A percentile compares a stretch with the other conserved stretches of the same genome.
Conservation (phyloP, 768 basidiomycete species). For the Myochromella boudieri region DNA sequence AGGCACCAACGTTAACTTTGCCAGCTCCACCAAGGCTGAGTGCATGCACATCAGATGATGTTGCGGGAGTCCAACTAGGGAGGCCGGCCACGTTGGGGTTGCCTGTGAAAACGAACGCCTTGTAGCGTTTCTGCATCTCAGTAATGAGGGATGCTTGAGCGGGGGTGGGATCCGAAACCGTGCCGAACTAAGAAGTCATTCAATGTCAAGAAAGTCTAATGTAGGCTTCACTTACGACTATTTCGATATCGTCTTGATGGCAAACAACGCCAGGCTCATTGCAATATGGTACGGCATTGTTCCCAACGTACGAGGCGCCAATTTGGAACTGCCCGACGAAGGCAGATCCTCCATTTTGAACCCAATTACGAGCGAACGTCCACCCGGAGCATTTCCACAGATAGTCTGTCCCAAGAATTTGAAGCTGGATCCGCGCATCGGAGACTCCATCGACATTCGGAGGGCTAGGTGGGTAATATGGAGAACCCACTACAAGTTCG, state of each 20-base stretch:
- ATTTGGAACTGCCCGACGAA: conserved; percentile 65
- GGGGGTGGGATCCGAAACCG: conserved; percentile 50
- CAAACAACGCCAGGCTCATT: conserved; percentile 58
- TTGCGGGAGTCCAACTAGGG: conserved; percentile 54
- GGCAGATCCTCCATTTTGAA: conserved; percentile 59
- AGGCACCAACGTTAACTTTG: conserved; percentile 53
- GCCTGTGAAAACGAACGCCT: conserved; percentile 60
- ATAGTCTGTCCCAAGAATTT: conserved; percentile 64
- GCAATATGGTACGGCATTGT: conserved; percentile 57
- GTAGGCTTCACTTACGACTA: conserved; percentile 63
- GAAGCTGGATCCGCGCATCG: conserved; percentile 58
- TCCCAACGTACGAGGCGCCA: conserved; percentile 73
- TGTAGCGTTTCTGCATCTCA: conserved; percentile 73
- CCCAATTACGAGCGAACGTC: conserved; percentile 72
- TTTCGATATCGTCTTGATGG: conserved; percentile 82
- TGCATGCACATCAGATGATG: conserved; percentile 51
- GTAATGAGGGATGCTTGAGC: conserved; percentile 57
- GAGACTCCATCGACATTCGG: conserved; percentile 26
- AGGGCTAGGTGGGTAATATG: conserved; percentile 42
- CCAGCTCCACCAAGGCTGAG: conserved; percentile 62
- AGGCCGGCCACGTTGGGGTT: conserved; percentile 58
- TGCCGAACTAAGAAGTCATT: conserved; percentile 44
- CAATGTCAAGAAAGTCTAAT: conserved; percentile 1
- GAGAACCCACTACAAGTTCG: conserved; percentile 38
- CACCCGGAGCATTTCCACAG: conserved; percentile 70